Base-by-base conservation (phyloP, 306 rosid species). In the Cucurbita ficifolia region DNA sequence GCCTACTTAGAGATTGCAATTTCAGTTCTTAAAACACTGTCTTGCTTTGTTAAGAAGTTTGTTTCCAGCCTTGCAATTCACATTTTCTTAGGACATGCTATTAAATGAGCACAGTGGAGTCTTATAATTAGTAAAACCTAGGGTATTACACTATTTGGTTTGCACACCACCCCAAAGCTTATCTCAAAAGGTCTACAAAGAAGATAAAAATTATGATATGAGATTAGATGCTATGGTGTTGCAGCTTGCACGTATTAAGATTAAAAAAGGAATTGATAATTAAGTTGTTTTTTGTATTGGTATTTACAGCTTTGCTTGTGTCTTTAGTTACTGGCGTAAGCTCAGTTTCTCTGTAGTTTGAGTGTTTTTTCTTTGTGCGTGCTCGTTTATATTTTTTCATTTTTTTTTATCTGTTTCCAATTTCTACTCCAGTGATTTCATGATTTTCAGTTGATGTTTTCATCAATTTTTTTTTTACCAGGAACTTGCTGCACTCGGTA, bases 401-500 rank as follows among this genome's bases (percentile, higher is more conserved):
- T 1, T 29, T 52, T 53, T 29, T 36, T 55, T 29, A 36, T 54
- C 35, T 48, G 4, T 16, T 6, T n/a, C 52, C 13, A 22, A 67
- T 48, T 22, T 24, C 22, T 14, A 22, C 53, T 68, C 22, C 8
- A 14, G 40, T 46, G 5, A 12, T 68, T 48, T 68, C 56, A 68
- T 21, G 13, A 22, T 14, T 13, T 14, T 22, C n/a, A 10, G 54
- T 57, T 57, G 19, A 68, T 3, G 56, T 6, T 10, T 19, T 49
- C 8, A 5, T 49, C 58, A 49, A 48, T 0, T 36, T 14, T 45
- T 24, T 29, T 10, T 35, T 71, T 29, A 71, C 48, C 82, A 95
- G 99, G 99, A 91, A 84, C 84, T 89, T 45, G 90, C 86, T 16
- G 97, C 86, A 82, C 86, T 88, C 69, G 96, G 96, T 73, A 86